These are phyloP conservation scores for Craspedostauros australis DNA, from an alignment of 108 stramenopile species.

Conservation along the genomic window DNA sequence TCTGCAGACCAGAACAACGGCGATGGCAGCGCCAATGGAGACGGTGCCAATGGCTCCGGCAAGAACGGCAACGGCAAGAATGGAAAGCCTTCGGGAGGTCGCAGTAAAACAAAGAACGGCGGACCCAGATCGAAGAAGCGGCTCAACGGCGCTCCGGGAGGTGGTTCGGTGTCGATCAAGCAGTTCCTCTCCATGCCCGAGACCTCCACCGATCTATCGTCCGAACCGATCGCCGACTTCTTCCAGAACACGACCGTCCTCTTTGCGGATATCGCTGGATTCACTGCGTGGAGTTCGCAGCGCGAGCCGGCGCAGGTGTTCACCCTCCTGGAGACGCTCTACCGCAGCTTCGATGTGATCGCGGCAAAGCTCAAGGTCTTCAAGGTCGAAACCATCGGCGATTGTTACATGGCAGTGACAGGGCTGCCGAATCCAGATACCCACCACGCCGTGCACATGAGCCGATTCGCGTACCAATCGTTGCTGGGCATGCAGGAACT, in stretches of 20 bases:
- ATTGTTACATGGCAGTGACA: conserved; percentile 57
- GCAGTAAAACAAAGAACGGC: too few species aligned
- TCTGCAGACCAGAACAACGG: not conserved
- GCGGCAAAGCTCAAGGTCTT: conserved; percentile 19
- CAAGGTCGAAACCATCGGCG: conserved; percentile 43
- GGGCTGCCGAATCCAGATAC: conserved; percentile 43
- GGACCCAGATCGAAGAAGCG: too few species aligned
- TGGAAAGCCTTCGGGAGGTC: too few species aligned
- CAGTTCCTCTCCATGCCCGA: conserved; percentile 11
- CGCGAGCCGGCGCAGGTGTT: conserved; percentile 23
- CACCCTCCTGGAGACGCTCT: conserved; percentile 20
- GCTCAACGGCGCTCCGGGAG: too few species aligned
- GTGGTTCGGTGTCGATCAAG: conserved; percentile 20
- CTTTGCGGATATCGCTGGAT: conserved; percentile 28
- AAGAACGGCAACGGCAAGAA: too few species aligned
- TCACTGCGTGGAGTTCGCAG: conserved; percentile 19
- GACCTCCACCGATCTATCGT: not conserved
- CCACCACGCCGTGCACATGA: conserved; percentile 43
- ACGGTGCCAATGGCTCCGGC: conserved; percentile 1
- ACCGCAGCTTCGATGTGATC: conserved; percentile 23
- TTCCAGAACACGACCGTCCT: conserved; percentile 22
- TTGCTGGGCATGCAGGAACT: conserved; percentile 29
- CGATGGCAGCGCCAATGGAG: not conserved
- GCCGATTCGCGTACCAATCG: conserved; percentile 44
- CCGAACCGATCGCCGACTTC: conserved; percentile 21